These are phyloP conservation scores for Epithemia pelagica DNA, from an alignment of 108 stramenopile species.

Conservation along the genomic window DNA sequence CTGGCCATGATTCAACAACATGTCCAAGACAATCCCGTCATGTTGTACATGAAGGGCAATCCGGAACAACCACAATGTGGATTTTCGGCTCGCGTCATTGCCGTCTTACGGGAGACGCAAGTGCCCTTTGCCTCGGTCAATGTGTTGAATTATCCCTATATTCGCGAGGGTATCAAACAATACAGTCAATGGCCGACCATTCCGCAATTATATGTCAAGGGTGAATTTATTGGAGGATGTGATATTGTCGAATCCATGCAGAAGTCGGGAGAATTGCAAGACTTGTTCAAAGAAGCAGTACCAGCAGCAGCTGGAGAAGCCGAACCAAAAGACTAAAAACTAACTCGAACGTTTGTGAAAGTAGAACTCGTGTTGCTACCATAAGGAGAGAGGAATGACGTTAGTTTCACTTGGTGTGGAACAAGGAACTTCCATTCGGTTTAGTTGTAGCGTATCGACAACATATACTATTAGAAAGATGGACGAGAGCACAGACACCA, in stretches of 20 bases:
- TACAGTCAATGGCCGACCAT: slow-evolving; percentile 85
- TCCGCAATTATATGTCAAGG: slow-evolving; percentile 94
- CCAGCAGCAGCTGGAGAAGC: slow-evolving; percentile 12
- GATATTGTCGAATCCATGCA: slow-evolving; percentile 92
- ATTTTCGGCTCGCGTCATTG: slow-evolving; percentile 87
- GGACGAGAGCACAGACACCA: too few species aligned
- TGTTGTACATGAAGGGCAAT: slow-evolving; percentile 99
- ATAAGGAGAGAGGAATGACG: too few species aligned
- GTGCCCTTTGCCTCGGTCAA: slow-evolving; percentile 94
- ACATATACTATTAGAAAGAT: too few species aligned
- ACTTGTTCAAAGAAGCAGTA: slow-evolving; percentile 53
- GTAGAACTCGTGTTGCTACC: neutral
- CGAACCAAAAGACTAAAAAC: neutral
- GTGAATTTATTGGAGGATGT: slow-evolving; percentile 96
- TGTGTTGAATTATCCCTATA: slow-evolving; percentile 92
- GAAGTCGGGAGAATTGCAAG: slow-evolving; percentile 84
- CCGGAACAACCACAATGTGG: slow-evolving; percentile 95
- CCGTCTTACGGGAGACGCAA: slow-evolving; percentile 80
- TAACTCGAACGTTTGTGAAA: neutral
- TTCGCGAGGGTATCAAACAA: slow-evolving; percentile 95
- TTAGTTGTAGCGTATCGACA: too few species aligned
- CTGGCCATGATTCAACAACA: slow-evolving; percentile 64
- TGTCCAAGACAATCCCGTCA: slow-evolving; percentile 70
- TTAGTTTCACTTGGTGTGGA: too few species aligned
- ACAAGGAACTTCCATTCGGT: too few species aligned